Conservation (phyloP, 768 basidiomycete species). For the Auricularia sp. region DNA sequence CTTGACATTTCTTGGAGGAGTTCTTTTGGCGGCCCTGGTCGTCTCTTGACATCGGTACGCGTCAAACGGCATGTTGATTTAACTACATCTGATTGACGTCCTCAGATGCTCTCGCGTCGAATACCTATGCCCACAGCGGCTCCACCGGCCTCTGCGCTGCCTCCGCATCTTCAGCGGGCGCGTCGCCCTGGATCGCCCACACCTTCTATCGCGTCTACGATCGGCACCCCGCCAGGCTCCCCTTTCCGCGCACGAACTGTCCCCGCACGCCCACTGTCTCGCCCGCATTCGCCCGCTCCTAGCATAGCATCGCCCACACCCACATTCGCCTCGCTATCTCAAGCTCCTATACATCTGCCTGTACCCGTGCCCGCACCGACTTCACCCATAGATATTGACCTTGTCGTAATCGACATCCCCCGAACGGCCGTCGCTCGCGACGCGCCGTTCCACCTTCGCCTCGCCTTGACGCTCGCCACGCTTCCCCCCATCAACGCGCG, state of each 20-base stretch:
- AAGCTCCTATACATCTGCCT: slow-evolving; percentile 25
- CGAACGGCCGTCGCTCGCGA: slow-evolving; percentile 37
- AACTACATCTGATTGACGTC: neutral
- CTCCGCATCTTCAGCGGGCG: slow-evolving; percentile 59
- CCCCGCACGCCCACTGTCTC: slow-evolving; percentile 40
- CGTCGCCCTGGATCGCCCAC: slow-evolving; percentile 11
- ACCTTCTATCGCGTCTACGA: slow-evolving; percentile 10
- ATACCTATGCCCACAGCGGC: slow-evolving; percentile 39
- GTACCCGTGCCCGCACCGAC: slow-evolving; percentile 14
- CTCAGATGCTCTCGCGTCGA: slow-evolving; percentile 65
- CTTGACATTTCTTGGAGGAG: slow-evolving; percentile 87
- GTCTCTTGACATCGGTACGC: slow-evolving; percentile 70
- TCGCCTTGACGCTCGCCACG: slow-evolving; percentile 41
- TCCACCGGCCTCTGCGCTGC: slow-evolving; percentile 61
- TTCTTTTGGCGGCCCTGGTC: slow-evolving; percentile 74
- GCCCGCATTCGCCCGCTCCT: slow-evolving; percentile 34
- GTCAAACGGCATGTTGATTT: neutral
- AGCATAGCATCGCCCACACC: slow-evolving; percentile 37
- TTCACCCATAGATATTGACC: slow-evolving; percentile 45
- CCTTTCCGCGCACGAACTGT: slow-evolving; percentile 28
- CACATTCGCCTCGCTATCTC: slow-evolving; percentile 22
- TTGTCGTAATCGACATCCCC: slow-evolving; percentile 44
- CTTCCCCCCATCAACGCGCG: slow-evolving; percentile 24
- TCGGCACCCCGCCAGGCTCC: slow-evolving; percentile 19
- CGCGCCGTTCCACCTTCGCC: slow-evolving; percentile 49